phyloP scores from a whole-genome alignment of 495 filamentous ascomycete species.

The Penicillium mononematosum region DNA sequence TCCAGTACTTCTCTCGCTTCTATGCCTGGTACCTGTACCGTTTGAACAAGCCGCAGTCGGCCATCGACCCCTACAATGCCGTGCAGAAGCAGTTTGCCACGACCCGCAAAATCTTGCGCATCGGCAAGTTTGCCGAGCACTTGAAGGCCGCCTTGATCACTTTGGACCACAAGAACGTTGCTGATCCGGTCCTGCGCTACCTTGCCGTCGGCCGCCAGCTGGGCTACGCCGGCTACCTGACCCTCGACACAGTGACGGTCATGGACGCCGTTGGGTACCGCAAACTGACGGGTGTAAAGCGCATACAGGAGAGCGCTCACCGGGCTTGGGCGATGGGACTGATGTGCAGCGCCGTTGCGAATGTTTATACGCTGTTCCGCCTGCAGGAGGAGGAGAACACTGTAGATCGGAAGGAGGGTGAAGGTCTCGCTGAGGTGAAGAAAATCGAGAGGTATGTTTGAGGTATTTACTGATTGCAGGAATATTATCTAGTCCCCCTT shows the following conservation, averaged over 20 bases:
- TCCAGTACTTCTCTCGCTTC: slow-evolving; percentile 99
- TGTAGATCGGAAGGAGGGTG: slow-evolving; percentile 80
- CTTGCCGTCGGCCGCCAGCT: slow-evolving; percentile 88
- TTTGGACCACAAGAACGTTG: slow-evolving; percentile 64
- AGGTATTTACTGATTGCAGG: slow-evolving; percentile 11
- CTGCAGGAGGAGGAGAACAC: slow-evolving; percentile 66
- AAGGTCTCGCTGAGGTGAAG: slow-evolving; percentile 89
- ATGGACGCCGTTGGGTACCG: slow-evolving; percentile 71
- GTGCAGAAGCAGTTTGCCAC: slow-evolving; percentile 92
- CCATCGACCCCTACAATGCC: slow-evolving; percentile 78
- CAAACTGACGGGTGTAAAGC: slow-evolving; percentile 62
- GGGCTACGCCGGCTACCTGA: slow-evolving; percentile 86
- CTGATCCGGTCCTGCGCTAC: slow-evolving; percentile 78
- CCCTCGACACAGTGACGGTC: slow-evolving; percentile 72
- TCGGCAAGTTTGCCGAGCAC: slow-evolving; percentile 96
- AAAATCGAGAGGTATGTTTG: slow-evolving; percentile 70
- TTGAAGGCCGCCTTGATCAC: slow-evolving; percentile 83
- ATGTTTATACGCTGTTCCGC: slow-evolving; percentile 71
- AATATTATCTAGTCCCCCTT: background rate
- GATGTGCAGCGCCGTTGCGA: slow-evolving; percentile 69
- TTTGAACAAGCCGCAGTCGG: slow-evolving; percentile 70
- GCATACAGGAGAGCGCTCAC: slow-evolving; percentile 71
- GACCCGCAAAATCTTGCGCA: slow-evolving; percentile 80
- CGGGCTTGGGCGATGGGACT: slow-evolving; percentile 80
- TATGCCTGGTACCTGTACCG: slow-evolving; percentile 96